A percentile compares a stretch with the other conserved stretches of the same genome.
Evolutionary conservation across 352 stramenopile species (phyloP).

Genomic region (Pythium folliculosum): DNA sequence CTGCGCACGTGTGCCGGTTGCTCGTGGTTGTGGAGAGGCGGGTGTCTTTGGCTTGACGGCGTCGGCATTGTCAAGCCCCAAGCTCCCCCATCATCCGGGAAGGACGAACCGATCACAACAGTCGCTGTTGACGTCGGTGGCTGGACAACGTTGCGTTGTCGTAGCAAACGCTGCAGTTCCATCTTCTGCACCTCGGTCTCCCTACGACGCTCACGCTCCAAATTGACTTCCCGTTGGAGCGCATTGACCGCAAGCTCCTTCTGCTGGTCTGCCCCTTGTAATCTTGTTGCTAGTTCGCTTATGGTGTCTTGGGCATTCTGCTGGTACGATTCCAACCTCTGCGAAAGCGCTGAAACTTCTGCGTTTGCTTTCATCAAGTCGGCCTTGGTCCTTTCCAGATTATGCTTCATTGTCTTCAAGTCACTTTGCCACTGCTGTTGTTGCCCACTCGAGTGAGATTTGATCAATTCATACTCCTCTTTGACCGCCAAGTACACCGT

Average conservation of each 20-base stretch:
- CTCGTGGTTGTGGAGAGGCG: not conserved
- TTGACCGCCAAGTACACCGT: conserved; percentile 43
- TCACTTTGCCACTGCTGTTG: conserved; percentile 55
- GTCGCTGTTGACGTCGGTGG: not conserved
- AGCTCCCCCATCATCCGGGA: not conserved
- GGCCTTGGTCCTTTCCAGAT: conserved; percentile 55
- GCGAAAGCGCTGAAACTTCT: conserved; percentile 45
- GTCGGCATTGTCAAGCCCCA: conserved; percentile 7
- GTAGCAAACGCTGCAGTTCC: conserved; percentile 50
- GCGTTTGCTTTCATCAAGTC: conserved; percentile 48
- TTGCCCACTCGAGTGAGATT: conserved; percentile 38
- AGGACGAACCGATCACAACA: not conserved
- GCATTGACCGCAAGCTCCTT: conserved; percentile 39
- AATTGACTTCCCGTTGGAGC: conserved; percentile 54
- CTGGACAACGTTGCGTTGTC: conserved; percentile 31
- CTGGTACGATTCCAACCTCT: conserved; percentile 59
- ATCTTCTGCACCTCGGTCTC: conserved; percentile 65
- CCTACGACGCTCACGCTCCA: conserved; percentile 56
- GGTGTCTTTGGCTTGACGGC: conserved; percentile 6
- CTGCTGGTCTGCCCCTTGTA: conserved; percentile 59
- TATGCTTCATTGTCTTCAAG: conserved; percentile 44
- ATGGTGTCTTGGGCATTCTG: conserved; percentile 65
- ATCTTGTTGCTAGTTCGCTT: conserved; percentile 43
- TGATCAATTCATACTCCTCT: conserved; percentile 51
- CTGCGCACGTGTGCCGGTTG: conserved; percentile 5